phyloP scores from a whole-genome alignment of 176 grass and related monocot genomes.

The Elymus sibiricus region DNA sequence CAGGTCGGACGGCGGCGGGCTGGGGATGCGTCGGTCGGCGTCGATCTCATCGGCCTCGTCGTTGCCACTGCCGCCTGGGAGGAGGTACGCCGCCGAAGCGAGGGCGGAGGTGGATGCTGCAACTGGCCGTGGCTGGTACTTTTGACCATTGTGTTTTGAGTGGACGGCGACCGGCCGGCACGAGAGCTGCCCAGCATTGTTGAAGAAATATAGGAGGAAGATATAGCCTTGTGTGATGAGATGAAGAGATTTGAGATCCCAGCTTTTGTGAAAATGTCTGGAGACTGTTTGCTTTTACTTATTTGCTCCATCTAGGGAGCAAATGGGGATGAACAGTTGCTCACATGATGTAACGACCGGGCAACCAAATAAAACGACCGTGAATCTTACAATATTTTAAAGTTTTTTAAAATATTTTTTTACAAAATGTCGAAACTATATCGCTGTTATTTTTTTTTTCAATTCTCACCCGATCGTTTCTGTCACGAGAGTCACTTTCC shows the following conservation, averaged over 20 bases:
- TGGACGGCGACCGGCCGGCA: not conserved
- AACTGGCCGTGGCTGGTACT: slow-evolving; percentile 36
- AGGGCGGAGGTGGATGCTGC: slow-evolving; percentile 41
- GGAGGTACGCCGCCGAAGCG: slow-evolving; percentile 12
- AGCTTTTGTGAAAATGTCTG: slow-evolving; percentile 1
- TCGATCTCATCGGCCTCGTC: slow-evolving; percentile 34
- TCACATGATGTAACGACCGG: no score
- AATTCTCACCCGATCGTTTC: no score
- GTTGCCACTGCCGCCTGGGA: slow-evolving; percentile 32
- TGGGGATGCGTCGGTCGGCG: slow-evolving; percentile 8
- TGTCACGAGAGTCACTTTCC: no score
- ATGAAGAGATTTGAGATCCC: slow-evolving; percentile 5
- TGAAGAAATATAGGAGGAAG: not conserved
- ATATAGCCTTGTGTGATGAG: not conserved
- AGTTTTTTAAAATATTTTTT: no score
- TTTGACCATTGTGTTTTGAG: slow-evolving; percentile 16
- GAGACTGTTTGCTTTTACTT: slow-evolving; percentile 21
- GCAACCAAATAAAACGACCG: no score
- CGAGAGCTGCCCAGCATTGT: not conserved
- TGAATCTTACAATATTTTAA: no score
- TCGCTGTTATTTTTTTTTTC: no score
- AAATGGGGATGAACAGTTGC: no score
- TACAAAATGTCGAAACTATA: no score
- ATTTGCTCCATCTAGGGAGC: no score
- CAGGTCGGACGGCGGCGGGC: slow-evolving; percentile 21